Evolutionary conservation across 345 rosid genomes (phyloP).

Genomic region (Noccaea caerulescens): DNA sequence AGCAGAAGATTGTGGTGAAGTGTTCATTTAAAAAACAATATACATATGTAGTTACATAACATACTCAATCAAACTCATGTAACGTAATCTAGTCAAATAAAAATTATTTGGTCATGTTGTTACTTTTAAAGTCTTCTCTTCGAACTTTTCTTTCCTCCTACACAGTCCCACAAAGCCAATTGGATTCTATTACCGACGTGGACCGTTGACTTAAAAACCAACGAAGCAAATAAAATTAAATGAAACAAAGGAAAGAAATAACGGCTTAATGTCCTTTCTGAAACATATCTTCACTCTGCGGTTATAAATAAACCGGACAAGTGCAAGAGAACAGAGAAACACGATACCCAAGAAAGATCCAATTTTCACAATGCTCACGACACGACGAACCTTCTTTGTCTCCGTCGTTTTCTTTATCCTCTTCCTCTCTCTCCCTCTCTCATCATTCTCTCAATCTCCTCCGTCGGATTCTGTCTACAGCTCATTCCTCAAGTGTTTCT

Average conservation of each 20-base stretch:
- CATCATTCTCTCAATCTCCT: constrained; percentile 28
- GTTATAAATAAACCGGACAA: constrained; percentile 37
- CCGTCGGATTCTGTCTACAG: constrained; percentile 36
- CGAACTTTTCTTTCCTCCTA: constrained; percentile 12
- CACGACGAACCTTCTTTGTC: constrained; percentile 4
- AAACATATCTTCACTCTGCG: constrained; percentile 12
- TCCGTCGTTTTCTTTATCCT: not conserved
- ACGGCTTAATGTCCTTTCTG: not conserved
- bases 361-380: constrained; percentile 28
- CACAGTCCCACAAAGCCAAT: constrained; percentile 18
- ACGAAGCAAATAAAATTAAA: not conserved
- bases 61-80: not conserved
- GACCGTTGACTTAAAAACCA: constrained; percentile 27
- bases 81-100: not conserved
- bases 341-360: constrained; percentile 23
- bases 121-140: constrained; percentile 10
- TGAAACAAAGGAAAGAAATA: not conserved
- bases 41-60: not conserved
- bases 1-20: not conserved
- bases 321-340: constrained; percentile 15
- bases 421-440: constrained; percentile 29
- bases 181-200: not conserved
- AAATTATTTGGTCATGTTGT: not conserved
- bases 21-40: not conserved
- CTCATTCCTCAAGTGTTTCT: constrained; percentile 52